phyloP scores from a whole-genome alignment of 805 yeast genomes.

The Candida odintsovae region DNA sequence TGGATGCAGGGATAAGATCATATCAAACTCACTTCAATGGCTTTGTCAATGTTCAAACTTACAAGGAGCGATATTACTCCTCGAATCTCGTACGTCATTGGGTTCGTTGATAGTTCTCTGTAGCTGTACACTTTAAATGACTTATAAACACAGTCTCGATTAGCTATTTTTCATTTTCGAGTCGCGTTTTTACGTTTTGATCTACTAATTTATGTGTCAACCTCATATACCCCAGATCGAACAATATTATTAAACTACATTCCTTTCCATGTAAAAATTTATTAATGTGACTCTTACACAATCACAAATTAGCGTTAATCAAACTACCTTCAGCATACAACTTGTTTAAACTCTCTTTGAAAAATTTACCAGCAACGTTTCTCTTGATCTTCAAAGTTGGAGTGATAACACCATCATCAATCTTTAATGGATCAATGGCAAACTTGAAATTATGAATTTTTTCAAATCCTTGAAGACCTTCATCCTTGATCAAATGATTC shows the following conservation, averaged over 20 bases:
- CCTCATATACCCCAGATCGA: background rate
- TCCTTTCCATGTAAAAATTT: no score
- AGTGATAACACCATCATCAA: conserved; percentile 46
- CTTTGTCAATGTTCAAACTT: background rate
- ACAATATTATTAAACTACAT: no score
- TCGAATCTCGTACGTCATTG: background rate
- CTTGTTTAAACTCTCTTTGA: conserved; percentile 28
- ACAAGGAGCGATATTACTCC: background rate
- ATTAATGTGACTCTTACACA: no score
- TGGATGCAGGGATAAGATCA: background rate
- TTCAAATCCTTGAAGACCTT: conserved; percentile 43
- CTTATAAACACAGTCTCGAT: no score
- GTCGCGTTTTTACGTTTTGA: no score
- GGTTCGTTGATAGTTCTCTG: background rate
- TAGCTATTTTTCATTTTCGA: no score
- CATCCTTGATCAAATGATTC: conserved; percentile 4
- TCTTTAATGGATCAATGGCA: conserved; percentile 43
- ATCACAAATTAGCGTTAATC: background rate
- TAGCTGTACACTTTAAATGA: no score
- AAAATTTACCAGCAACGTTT: conserved; percentile 33
- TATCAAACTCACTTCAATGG: background rate
- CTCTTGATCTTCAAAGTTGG: conserved; percentile 48
- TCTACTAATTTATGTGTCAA: background rate
- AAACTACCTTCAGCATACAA: conserved; percentile 37
- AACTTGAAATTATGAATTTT: conserved; percentile 39